A percentile compares a stretch with the other conserved stretches of the same genome.
phyloP scores from a whole-genome alignment of 129 eudicot species.

The Pittosporum tobira region DNA sequence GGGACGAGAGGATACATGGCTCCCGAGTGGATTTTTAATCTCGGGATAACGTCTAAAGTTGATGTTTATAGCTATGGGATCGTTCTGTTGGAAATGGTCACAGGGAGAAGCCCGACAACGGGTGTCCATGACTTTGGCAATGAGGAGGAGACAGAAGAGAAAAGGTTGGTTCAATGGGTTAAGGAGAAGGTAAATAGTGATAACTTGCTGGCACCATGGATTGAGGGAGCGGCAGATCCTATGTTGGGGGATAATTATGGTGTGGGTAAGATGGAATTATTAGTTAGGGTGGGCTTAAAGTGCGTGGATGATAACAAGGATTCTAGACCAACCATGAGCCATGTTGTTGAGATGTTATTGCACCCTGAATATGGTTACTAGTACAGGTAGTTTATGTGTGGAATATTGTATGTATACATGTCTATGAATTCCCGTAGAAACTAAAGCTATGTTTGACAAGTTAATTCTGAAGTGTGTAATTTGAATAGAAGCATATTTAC shows the following conservation, averaged over 20 bases:
- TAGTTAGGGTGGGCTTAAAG: constrained; percentile 30
- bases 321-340: constrained; percentile 41
- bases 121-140: too few species aligned
- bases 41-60: constrained; percentile 28
- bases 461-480: too few species aligned
- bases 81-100: too few species aligned
- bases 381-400: too few species aligned
- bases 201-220: not conserved
- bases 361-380: too few species aligned
- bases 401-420: too few species aligned
- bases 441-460: too few species aligned
- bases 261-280: constrained; percentile 3
- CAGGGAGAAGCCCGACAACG: too few species aligned
- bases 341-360: constrained; percentile 29
- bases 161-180: constrained; percentile 19
- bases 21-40: constrained; percentile 26
- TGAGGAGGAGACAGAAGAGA: constrained; percentile 5
- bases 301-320: constrained; percentile 36
- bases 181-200: constrained; percentile 14
- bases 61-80: too few species aligned
- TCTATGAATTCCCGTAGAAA: too few species aligned
- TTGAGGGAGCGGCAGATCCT: constrained; percentile 18
- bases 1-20: too few species aligned
- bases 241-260: not conserved
- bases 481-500: too few species aligned